A percentile compares a stretch with the other conserved stretches of the same genome.
Evolutionary conservation across 345 rosid species (phyloP).

Genomic region (Bretschneidera sinensis): DNA sequence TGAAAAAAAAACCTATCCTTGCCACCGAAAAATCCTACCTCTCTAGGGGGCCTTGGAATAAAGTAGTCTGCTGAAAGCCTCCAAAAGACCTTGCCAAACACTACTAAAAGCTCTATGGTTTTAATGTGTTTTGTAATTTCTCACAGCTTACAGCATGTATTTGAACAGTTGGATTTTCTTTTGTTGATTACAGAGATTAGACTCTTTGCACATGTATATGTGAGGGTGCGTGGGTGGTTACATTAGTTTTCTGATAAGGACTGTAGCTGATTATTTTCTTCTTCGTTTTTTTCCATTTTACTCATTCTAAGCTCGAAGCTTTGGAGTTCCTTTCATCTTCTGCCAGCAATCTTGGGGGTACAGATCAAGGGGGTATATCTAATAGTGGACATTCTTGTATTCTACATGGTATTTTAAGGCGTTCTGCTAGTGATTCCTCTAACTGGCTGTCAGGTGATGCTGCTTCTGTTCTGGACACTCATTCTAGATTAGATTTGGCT

Average conservation of each 20-base stretch:
- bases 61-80: neutral
- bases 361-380: constrained; percentile 33
- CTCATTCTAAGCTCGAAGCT: constrained; percentile 62
- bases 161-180: too few species aligned
- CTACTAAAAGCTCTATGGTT: neutral
- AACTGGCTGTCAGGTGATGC: constrained; percentile 63
- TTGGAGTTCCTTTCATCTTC: constrained; percentile 72
- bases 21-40: too few species aligned
- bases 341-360: constrained; percentile 29
- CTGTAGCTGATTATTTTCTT: constrained; percentile 5
- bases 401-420: constrained; percentile 41
- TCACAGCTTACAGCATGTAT: neutral
- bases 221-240: neutral
- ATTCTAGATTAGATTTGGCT: constrained; percentile 53
- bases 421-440: constrained; percentile 37
- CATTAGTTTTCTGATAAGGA: neutral
- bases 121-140: neutral
- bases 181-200: too few species aligned
- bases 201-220: neutral
- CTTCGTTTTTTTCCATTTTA: too few species aligned
- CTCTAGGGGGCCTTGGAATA: neutral
- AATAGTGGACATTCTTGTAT: constrained; percentile 32
- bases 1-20: too few species aligned
- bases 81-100: neutral
- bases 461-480: constrained; percentile 50